Percentiles rank a stretch among this genome's conserved stretches.
These are phyloP conservation scores for Leishmania martiniquensis DNA, from an alignment of 208 protist species.

Conservation along the genomic window DNA sequence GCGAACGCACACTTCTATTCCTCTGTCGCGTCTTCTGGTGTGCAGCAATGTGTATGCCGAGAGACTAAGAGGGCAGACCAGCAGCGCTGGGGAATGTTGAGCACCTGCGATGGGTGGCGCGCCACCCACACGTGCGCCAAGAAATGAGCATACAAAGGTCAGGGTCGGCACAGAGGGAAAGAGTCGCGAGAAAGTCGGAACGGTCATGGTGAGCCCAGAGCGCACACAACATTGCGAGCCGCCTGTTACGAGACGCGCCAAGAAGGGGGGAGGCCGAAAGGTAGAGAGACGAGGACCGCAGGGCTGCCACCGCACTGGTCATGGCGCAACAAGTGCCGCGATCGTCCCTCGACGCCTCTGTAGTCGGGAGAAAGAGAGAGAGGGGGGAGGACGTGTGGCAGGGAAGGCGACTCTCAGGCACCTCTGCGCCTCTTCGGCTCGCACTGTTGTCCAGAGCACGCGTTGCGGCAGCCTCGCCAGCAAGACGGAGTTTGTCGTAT, in stretches of 20 bases:
- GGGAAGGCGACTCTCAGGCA: neutral
- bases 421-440: neutral
- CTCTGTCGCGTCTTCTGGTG: neutral
- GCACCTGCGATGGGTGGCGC: no score
- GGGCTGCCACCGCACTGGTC: no score
- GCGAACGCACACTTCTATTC: neutral
- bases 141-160: no score
- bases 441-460: neutral
- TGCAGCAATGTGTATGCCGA: neutral
- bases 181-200: no score
- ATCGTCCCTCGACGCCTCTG: neutral
- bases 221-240: no score
- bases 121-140: no score
- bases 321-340: neutral
- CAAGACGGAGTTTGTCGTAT: neutral
- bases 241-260: no score
- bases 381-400: neutral
- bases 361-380: neutral
- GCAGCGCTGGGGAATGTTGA: neutral
- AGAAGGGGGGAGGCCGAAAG: no score
- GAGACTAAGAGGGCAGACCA: slow-evolving; percentile 5
- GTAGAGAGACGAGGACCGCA: no score
- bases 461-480: neutral
- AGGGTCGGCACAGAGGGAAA: no score
- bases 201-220: no score